A percentile compares a stretch with the other conserved stretches of the same genome.
These are phyloP conservation scores for Nemania abortiva DNA, from an alignment of 2,329 filamentous ascomycete genomes.

Conservation along the genomic window DNA sequence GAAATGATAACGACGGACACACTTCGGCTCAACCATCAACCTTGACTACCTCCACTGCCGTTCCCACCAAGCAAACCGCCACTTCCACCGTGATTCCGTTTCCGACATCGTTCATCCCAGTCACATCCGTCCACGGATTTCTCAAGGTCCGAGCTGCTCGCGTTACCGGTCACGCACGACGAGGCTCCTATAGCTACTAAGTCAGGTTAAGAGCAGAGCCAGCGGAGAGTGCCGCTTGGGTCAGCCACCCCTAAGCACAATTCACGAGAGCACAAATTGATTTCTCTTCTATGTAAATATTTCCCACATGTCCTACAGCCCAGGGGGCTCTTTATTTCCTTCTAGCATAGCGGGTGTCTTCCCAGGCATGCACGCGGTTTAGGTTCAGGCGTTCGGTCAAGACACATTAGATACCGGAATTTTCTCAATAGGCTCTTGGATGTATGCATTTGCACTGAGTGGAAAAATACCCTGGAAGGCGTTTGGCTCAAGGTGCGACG, in stretches of 20 bases:
- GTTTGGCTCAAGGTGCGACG: slow-evolving; percentile 7
- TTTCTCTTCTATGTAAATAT: slow-evolving; percentile 22
- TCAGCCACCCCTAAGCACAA: neutral
- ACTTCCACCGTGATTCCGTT: slow-evolving; percentile 15
- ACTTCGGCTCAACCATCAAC: slow-evolving; percentile 17
- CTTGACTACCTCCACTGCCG: slow-evolving; percentile 22
- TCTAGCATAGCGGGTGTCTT: slow-evolving; percentile 8
- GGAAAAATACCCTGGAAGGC: slow-evolving; percentile 29
- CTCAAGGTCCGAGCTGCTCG: slow-evolving; percentile 39
- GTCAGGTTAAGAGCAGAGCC: neutral
- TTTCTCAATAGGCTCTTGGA: slow-evolving; percentile 4
- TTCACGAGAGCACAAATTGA: neutral
- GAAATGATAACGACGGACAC: slow-evolving; percentile 14
- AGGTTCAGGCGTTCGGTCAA: slow-evolving; percentile 19
- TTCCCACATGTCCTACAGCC: neutral
- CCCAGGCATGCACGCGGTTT: neutral
- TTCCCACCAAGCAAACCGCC: slow-evolving; percentile 16
- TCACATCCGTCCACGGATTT: slow-evolving; percentile 46
- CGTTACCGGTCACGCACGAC: slow-evolving; percentile 46
- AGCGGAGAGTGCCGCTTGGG: too few species aligned
- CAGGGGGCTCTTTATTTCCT: slow-evolving; percentile 11
- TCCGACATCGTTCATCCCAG: slow-evolving; percentile 41
- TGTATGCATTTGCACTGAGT: slow-evolving; percentile 13
- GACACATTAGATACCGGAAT: slow-evolving; percentile 8
- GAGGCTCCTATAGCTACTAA: slow-evolving; percentile 5